Evolutionary conservation across 768 basidiomycete genomes (phyloP).

Genomic region (Pleurotus cornucopiae): DNA sequence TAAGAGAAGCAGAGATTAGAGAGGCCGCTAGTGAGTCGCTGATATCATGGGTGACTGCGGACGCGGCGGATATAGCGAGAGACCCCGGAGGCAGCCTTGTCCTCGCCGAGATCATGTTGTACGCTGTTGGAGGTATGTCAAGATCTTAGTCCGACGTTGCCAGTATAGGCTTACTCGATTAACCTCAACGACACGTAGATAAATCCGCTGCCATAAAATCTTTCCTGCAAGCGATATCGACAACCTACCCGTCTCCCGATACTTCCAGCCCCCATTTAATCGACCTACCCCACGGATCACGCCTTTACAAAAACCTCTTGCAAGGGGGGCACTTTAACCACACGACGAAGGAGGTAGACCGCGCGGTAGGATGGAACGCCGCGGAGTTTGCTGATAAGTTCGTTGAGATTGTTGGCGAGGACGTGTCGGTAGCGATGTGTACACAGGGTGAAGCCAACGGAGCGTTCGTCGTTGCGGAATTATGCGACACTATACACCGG

Average conservation of each 20-base stretch:
- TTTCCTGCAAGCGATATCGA: conserved; percentile 53
- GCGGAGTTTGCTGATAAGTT: conserved; percentile 57
- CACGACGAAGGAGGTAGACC: conserved; percentile 48
- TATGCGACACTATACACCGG: conserved; percentile 54
- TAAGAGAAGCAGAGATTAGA: conserved; percentile 68
- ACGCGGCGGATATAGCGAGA: conserved; percentile 56
- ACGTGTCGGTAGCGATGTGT: conserved; percentile 52
- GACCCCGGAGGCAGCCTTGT: conserved; percentile 82
- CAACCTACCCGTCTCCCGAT: conserved; percentile 54
- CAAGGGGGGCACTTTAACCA: conserved; percentile 89
- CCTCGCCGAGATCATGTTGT: conserved; percentile 78
- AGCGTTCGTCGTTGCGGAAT: conserved; percentile 71
- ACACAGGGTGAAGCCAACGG: conserved; percentile 53
- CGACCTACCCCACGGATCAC: conserved; percentile 76
- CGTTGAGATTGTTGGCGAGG: conserved; percentile 47
- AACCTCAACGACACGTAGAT: conserved; percentile 40
- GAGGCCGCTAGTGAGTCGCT: conserved; percentile 71
- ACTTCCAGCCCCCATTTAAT: conserved; percentile 56
- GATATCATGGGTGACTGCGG: conserved; percentile 62
- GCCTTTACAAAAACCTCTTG: conserved; percentile 84
- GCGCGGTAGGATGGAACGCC: conserved; percentile 51
- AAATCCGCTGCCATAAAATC: conserved; percentile 59
- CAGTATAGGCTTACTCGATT: background rate
- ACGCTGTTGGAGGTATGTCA: conserved; percentile 72
- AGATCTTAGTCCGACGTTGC: background rate